Evolutionary conservation across 2,329 filamentous ascomycete species (phyloP).

Genomic region (Exserohilum rostratum): DNA sequence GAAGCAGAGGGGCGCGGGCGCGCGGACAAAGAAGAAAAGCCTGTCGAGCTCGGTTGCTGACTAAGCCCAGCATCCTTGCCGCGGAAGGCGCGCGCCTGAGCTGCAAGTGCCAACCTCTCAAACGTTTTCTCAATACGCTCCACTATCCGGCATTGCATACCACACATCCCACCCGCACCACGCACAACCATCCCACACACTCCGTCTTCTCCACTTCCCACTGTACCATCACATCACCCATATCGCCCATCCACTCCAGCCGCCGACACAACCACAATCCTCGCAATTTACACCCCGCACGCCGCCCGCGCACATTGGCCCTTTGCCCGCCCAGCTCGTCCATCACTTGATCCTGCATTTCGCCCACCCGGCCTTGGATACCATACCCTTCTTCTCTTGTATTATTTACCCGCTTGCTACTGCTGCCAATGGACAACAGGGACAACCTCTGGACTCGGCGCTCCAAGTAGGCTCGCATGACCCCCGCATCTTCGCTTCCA

Average conservation of each 20-base stretch:
- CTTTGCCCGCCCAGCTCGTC: constrained; percentile 30
- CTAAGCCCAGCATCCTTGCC: constrained; percentile 20
- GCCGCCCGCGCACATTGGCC: constrained; percentile 20
- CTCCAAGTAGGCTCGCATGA: constrained; percentile 69
- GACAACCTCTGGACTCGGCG: constrained; percentile 75
- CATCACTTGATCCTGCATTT: constrained; percentile 46
- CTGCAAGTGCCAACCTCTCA: constrained; percentile 33
- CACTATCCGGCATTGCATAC: constrained; percentile 28
- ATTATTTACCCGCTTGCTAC: constrained; percentile 13
- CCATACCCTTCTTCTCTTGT: constrained; percentile 14
- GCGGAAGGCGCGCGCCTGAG: constrained; percentile 30
- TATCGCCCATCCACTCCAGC: constrained; percentile 4
- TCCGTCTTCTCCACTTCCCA: constrained; percentile 5
- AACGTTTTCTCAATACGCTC: constrained; percentile 36
- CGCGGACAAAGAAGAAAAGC: constrained; percentile 26
- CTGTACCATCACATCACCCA: constrained; percentile 9
- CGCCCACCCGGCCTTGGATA: constrained; percentile 41
- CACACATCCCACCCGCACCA: constrained; percentile 27
- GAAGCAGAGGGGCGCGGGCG: constrained; percentile 12
- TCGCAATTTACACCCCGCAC: constrained; percentile 12
- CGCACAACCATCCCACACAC: constrained; percentile 12
- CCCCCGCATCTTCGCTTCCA: constrained; percentile 22
- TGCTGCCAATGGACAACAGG: constrained; percentile 50
- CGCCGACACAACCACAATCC: constrained; percentile 8
- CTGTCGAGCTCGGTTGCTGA: constrained; percentile 19